Evolutionary conservation across 108 stramenopile species (phyloP), one percentile per base, ranked within the genome.

Genomic region (Conticribra weissflogii): DNA sequence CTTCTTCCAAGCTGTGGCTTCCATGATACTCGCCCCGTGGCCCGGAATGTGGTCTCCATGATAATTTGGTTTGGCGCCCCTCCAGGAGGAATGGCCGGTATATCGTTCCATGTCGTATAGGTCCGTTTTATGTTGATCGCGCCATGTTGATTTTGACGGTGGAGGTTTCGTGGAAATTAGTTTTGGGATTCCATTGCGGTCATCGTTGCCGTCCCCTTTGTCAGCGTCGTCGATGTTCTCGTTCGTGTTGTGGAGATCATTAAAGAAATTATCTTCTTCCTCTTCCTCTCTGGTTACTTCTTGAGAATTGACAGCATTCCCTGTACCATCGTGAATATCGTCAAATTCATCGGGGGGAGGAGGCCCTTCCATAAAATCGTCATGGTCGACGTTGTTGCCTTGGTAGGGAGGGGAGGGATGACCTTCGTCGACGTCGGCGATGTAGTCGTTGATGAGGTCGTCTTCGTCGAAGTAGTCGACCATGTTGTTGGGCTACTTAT

Each of bases 391-490:
- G 34, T 81, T 54, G 66, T 85, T 85, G 47, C n/a, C n/a, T n/a
- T n/a, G n/a, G n/a, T n/a, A n/a, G n/a, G n/a, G n/a, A n/a, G n/a
- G n/a, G n/a, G n/a, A n/a, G n/a, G n/a, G n/a, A n/a, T n/a, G n/a
- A n/a, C 66, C 63, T 34, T 79, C 72, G 15, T 84, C 76, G 15
- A 53, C 49, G 49, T 81, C 66, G 45, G 62, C 64, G 50, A 84
- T 74, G 58, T 81, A 85, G 50, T 88, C 87, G 34, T 81, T 54
- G 66, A 88, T 85, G 47, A 88, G 48, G 4, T 83, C 80, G 54
- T 88, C 81, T 23, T 83, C 75, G 77, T 85, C 69, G 36, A 79
- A 66, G 48, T 77, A 51, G 36, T 69, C 33, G 47, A 36, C 68
- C 32, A 54, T 54, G 48, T 51, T 47, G 25, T 59, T 21, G 31